Percentiles rank a stretch among this genome's conserved stretches.
Conservation (phyloP, 257 asterid species). For the Lavandula angustifolia region DNA sequence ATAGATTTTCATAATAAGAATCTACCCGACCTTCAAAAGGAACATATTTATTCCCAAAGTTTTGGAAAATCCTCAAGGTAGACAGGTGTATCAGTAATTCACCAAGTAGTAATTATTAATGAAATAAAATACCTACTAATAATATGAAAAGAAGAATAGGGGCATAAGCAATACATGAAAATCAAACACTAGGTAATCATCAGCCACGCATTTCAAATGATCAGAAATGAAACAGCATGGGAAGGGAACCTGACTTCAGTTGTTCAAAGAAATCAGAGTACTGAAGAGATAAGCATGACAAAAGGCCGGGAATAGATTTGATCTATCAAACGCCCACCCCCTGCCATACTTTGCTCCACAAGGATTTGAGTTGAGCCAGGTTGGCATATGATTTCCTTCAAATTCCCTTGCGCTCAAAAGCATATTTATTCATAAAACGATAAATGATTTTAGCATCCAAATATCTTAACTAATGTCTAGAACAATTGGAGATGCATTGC, state of each 20-base stretch:
- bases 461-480: slow-evolving; percentile 4
- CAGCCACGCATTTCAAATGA: neutral
- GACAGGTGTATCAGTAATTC: neutral
- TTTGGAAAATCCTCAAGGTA: neutral
- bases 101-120: neutral
- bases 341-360: neutral
- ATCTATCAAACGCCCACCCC: neutral
- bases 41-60: neutral
- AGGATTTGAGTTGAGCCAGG: neutral
- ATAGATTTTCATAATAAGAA: neutral
- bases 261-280: neutral
- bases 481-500: neutral
- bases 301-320: slow-evolving; percentile 17
- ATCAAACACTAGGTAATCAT: slow-evolving; percentile 1
- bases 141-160: neutral
- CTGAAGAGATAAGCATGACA: slow-evolving; percentile 1
- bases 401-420: slow-evolving; percentile 4
- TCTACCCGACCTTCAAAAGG: slow-evolving; percentile 7
- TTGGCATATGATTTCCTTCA: neutral
- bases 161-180: slow-evolving; percentile 13
- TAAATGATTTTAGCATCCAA: slow-evolving; percentile 10
- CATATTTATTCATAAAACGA: neutral
- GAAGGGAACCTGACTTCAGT: slow-evolving; percentile 4
- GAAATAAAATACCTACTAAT: neutral
- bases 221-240: slow-evolving; percentile 1